Base-by-base conservation (phyloP, 495 filamentous ascomycete genomes). In the Penicillium lagena region DNA sequence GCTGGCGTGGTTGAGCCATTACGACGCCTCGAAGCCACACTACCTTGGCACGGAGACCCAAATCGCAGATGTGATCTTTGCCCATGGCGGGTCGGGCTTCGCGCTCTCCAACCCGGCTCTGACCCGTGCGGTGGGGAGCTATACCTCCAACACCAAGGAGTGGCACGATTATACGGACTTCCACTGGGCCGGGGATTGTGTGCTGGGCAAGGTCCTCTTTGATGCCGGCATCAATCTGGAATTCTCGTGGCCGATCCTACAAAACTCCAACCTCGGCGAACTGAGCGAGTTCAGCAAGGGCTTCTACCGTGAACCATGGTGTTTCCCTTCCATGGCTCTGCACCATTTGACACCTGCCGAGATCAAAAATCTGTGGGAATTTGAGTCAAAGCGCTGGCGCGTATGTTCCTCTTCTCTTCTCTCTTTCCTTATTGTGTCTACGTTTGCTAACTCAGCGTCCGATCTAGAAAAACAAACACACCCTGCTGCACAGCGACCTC, bases 151-250 rank as follows among this genome's bases (percentile, higher is more conserved):
- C 35, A 75, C 56, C 1, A 65, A 64, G 37, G 62, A 69, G 43
- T 72, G 74, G 38, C 78, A 87, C 54, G 50, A 59, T n/a, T 70
- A 62, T 37, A 79, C 79, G 0, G 67, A 72, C 42, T 47, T 50
- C 8, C 73, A 80, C 39, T 88, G 84, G 69, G 87, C 82, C 36
- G 85, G 86, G 3, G 86, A 89, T 55, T 76, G 78, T 45, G 67
- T 87, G 5, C 65, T 88, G 32, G 73, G 75, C 27, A 64, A 76
- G 40, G 78, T 78, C 1, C 56, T 88, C 36, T 63, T 70, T 27
- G 77, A 83, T 37, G 70, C 69, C 7, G 75, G 71, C 15, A 70
- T 80, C 8, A 44, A 66, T 27, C 54, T 79, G 15, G 71, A 68
- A 31, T 70, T 59, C 17, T 67, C 71, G 0, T 76, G 69, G 66